phyloP scores from a whole-genome alignment of 192 early-diverging fungal species.

The Linnemannia zychae region DNA sequence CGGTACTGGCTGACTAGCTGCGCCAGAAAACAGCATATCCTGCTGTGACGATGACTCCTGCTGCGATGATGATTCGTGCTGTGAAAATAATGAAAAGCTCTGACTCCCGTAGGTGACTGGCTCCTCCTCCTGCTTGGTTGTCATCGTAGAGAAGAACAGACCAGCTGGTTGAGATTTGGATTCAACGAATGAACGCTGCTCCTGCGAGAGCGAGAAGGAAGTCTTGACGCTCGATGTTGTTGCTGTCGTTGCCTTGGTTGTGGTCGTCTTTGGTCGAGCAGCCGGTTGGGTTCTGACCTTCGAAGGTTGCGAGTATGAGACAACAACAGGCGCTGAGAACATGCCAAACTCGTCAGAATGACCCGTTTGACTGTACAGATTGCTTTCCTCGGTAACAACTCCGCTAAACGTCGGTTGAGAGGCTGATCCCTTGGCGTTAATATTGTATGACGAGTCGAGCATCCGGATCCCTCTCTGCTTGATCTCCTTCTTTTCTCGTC shows the following conservation, averaged over 20 bases:
- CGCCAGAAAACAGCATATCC: not conserved
- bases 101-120: not conserved
- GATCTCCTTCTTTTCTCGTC: conserved; percentile 14
- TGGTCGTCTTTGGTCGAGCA: too few relatives aligned
- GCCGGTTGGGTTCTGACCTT: too few relatives aligned
- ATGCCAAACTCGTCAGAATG: conserved; percentile 30
- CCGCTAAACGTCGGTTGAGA: conserved; percentile 18
- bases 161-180: not conserved
- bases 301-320: conserved; percentile 11
- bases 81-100: not conserved
- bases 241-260: not conserved
- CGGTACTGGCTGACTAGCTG: conserved; percentile 33
- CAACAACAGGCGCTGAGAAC: conserved; percentile 32
- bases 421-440: conserved; percentile 19
- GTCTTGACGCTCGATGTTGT: too few relatives aligned
- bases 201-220: not conserved
- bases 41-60: not conserved
- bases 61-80: not conserved
- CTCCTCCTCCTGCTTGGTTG: not conserved
- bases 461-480: conserved; percentile 2
- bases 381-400: not conserved
- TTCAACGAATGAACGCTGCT: not conserved
- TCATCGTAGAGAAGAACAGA: not conserved
- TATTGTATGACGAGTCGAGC: conserved; percentile 24
- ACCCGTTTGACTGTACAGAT: not conserved